Evolutionary conservation across 2,329 filamentous ascomycete genomes (phyloP).

Genomic region (Talaromyces rugulosus): DNA sequence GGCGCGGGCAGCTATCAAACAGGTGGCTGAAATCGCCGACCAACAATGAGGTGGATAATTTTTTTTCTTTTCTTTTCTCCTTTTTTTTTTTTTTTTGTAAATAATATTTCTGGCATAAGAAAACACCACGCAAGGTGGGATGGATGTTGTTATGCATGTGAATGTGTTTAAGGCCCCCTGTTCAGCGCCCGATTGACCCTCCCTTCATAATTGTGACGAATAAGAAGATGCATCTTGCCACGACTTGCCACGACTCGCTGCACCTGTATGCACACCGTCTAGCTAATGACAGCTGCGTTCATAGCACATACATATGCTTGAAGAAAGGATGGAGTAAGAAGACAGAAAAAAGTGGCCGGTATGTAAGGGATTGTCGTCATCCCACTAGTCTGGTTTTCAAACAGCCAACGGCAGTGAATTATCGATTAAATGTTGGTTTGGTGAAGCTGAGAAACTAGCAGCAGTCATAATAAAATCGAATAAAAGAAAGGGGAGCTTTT

Average conservation of each 20-base stretch:
- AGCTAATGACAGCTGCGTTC: conserved; percentile 30
- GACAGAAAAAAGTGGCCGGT: neutral
- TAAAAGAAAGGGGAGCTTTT: neutral
- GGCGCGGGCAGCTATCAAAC: neutral
- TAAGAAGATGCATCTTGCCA: neutral
- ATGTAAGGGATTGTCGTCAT: neutral
- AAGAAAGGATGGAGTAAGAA: conserved; percentile 15
- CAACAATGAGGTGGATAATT: neutral
- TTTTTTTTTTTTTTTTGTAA: neutral
- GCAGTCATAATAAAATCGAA: neutral
- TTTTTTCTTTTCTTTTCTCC: too few relatives aligned
- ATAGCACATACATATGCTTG: neutral
- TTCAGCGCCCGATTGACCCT: neutral
- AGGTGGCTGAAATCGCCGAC: neutral
- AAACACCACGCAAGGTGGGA: neutral
- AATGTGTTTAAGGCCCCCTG: neutral
- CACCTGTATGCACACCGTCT: conserved; percentile 36
- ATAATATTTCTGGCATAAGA: neutral
- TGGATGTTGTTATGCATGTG: neutral
- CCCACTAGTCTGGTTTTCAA: neutral
- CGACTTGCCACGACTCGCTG: conserved; percentile 21
- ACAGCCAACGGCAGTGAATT: neutral
- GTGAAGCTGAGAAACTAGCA: neutral
- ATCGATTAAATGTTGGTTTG: neutral
- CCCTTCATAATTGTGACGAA: neutral